Percentiles rank a stretch among this genome's conserved stretches.
Evolutionary conservation across 2,329 filamentous ascomycete species (phyloP).

Genomic region (Talaromyces sp.): DNA sequence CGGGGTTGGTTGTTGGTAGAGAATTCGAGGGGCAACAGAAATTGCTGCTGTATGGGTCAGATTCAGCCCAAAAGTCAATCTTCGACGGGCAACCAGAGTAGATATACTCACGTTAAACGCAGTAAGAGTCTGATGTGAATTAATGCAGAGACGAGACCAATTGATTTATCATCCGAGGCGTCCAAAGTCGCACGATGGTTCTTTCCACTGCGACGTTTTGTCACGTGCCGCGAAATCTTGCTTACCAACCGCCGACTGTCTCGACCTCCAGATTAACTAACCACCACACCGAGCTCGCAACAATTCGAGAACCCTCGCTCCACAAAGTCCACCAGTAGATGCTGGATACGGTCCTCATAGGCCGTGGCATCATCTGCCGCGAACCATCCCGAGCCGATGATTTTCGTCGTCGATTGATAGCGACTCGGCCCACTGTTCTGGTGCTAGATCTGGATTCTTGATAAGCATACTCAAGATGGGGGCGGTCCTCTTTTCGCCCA

Average conservation of each 20-base stretch:
- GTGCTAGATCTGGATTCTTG: constrained; percentile 1
- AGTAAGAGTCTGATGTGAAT: neutral
- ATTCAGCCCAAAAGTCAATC: neutral
- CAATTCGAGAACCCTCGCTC: neutral
- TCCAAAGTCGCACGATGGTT: constrained; percentile 9
- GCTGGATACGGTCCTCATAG: neutral
- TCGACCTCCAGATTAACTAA: constrained; percentile 8
- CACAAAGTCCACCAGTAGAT: neutral
- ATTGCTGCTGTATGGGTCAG: neutral
- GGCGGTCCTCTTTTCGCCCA: neutral
- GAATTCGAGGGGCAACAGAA: neutral
- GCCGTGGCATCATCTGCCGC: constrained; percentile 6
- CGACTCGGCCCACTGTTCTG: neutral
- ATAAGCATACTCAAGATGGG: neutral
- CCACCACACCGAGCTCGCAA: neutral
- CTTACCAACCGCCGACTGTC: constrained; percentile 20
- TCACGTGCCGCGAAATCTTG: constrained; percentile 18
- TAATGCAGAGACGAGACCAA: neutral
- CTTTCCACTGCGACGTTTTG: neutral
- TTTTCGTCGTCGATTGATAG: constrained; percentile 2
- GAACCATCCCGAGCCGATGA: neutral
- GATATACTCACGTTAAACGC: neutral
- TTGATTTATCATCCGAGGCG: constrained; percentile 21
- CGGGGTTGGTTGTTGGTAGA: neutral
- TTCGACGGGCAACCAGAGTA: neutral